Conservation (phyloP, 306 rosid genomes). For the Echinosophora koreensis region DNA sequence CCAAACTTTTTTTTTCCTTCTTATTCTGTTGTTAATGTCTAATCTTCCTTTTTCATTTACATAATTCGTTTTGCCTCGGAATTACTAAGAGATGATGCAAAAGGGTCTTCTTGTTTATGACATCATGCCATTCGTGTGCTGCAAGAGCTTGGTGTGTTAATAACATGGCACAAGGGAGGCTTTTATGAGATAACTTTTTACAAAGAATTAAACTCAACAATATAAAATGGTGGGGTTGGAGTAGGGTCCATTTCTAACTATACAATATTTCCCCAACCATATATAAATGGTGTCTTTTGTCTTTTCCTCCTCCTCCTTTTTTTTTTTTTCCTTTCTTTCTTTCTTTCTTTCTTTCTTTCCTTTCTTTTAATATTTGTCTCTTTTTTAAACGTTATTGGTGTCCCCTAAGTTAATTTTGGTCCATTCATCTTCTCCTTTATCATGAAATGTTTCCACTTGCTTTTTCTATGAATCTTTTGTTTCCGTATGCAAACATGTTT, state of each 20-base stretch:
- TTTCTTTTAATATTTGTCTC: neutral
- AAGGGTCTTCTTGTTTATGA: constrained; percentile 45
- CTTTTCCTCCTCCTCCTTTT: constrained; percentile 1
- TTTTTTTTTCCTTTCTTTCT: neutral
- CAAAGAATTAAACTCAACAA: constrained; percentile 12
- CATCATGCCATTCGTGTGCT: constrained; percentile 66
- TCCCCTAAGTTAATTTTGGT: constrained; percentile 32
- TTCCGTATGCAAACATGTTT: neutral
- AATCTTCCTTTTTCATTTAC: neutral
- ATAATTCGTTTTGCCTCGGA: constrained; percentile 41
- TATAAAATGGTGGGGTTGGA: constrained; percentile 44
- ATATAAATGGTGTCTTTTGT: constrained; percentile 40
- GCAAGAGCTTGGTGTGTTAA: constrained; percentile 14
- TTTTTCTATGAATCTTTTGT: neutral
- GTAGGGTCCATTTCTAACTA: constrained; percentile 45
- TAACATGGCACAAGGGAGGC: constrained; percentile 29
- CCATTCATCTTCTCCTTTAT: constrained; percentile 40
- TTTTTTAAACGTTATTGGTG: constrained; percentile 29
- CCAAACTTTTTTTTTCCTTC: neutral
- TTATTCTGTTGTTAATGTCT: neutral
- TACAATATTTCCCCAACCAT: constrained; percentile 33
- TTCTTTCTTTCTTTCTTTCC: neutral
- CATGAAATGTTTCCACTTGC: constrained; percentile 11
- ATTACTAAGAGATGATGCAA: constrained; percentile 43
- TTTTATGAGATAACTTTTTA: constrained; percentile 37